These are phyloP conservation scores for Candida khao-thaluensis DNA, from an alignment of 805 yeast genomes.

Conservation along the genomic window DNA sequence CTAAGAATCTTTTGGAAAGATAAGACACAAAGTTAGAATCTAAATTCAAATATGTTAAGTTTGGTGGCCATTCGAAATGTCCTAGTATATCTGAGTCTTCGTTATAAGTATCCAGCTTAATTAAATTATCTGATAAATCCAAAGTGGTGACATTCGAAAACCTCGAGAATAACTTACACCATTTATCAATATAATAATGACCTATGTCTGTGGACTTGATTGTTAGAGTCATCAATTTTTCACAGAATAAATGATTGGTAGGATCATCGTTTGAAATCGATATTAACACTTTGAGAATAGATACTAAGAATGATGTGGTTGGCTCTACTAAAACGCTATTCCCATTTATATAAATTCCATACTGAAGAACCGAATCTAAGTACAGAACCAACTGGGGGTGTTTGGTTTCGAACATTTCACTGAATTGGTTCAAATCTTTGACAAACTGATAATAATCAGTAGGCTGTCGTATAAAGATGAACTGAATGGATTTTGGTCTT, in stretches of 20 bases:
- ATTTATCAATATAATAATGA: constrained; percentile 25
- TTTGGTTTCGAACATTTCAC: constrained; percentile 17
- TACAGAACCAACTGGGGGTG: constrained; percentile 15
- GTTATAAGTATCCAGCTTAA: constrained; percentile 15
- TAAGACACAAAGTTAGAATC: constrained; percentile 24
- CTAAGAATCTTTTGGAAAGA: constrained; percentile 20
- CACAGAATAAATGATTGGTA: constrained; percentile 14
- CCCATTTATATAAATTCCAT: constrained; percentile 28
- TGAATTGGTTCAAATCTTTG: constrained; percentile 21
- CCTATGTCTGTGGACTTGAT: constrained; percentile 37
- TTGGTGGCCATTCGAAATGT: constrained; percentile 24
- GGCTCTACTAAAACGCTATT: constrained; percentile 25
- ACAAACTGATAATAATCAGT: constrained; percentile 25
- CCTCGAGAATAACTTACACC: constrained; percentile 30
- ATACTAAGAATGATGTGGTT: constrained; percentile 32
- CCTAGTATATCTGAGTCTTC: constrained; percentile 20
- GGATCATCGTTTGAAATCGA: constrained; percentile 18
- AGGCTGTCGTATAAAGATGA: constrained; percentile 21
- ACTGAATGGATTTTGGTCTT: constrained; percentile 22
- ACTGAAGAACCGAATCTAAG: constrained; percentile 18
- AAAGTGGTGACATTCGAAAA: constrained; percentile 23
- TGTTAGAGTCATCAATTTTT: constrained; percentile 22
- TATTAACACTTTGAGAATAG: constrained; percentile 28
- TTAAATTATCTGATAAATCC: constrained; percentile 27
- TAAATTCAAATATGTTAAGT: constrained; percentile 22